These are phyloP conservation scores for Artemisia tridentata DNA, from an alignment of 129 eudicot species.

Conservation along the genomic window DNA sequence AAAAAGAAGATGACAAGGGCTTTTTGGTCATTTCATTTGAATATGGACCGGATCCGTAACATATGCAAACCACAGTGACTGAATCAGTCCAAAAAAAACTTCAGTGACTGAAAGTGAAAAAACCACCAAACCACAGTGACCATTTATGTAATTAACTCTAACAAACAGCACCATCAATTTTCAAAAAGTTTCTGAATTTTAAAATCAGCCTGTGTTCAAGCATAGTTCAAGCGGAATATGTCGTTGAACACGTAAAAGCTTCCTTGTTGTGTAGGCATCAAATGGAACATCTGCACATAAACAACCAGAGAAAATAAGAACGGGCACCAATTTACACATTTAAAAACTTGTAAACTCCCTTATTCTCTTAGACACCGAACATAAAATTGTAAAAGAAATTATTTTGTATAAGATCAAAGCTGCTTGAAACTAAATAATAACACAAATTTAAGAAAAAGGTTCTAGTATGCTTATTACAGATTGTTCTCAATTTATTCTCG, in stretches of 20 bases:
- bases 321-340: background rate
- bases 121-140: no score
- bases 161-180: no score
- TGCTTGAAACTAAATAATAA: constrained; percentile 9
- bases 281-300: constrained; percentile 70
- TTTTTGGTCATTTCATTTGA: no score
- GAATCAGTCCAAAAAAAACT: no score
- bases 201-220: constrained; percentile 24
- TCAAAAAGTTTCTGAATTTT: constrained; percentile 10
- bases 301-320: background rate
- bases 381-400: background rate
- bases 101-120: no score
- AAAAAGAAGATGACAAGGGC: no score
- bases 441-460: background rate
- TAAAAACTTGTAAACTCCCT: background rate
- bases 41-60: no score
- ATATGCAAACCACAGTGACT: no score
- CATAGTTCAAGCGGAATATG: constrained; percentile 65
- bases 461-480: constrained; percentile 4
- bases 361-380: background rate
- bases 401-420: background rate
- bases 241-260: constrained; percentile 69
- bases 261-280: constrained; percentile 82
- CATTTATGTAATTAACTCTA: background rate
- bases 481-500: background rate